Conservation (phyloP, 768 basidiomycete species). For the Collybia nuda region DNA sequence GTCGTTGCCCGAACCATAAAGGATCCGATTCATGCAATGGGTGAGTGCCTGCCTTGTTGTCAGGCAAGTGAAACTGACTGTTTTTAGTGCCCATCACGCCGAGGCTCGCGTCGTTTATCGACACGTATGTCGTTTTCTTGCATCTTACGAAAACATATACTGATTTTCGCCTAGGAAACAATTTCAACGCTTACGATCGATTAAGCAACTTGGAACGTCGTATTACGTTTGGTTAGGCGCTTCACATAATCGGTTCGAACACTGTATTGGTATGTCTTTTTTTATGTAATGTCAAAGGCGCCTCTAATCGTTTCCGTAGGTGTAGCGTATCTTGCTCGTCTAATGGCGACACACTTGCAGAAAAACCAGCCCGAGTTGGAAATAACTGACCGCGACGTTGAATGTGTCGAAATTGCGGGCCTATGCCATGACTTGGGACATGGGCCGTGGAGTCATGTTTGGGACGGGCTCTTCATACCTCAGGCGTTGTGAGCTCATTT, state of each 20-base stretch:
- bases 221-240: conserved; percentile 79
- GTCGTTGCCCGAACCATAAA: conserved; percentile 3
- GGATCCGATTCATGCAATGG: conserved; percentile 36
- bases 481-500: conserved; percentile 49
- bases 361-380: conserved; percentile 57
- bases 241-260: conserved; percentile 81
- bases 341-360: conserved; percentile 58
- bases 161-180: conserved; percentile 45
- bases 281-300: conserved; percentile 2
- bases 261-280: conserved; percentile 62
- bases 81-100: conserved; percentile 36
- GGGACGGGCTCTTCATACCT: conserved; percentile 76
- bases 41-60: conserved; percentile 24
- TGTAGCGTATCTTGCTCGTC: conserved; percentile 70
- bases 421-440: conserved; percentile 86
- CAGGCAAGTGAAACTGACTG: conserved; percentile 2
- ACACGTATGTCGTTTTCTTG: conserved; percentile 51
- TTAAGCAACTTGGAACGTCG: conserved; percentile 81
- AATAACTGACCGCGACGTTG: conserved; percentile 71
- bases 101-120: conserved; percentile 49
- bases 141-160: conserved; percentile 1
- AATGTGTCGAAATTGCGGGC: conserved; percentile 78
- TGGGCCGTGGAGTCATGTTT: conserved; percentile 86
- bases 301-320: conserved; percentile 39
- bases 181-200: conserved; percentile 73